Evolutionary conservation across 2,329 filamentous ascomycete species (phyloP).

Genomic region (Fusarium dlaminii): DNA sequence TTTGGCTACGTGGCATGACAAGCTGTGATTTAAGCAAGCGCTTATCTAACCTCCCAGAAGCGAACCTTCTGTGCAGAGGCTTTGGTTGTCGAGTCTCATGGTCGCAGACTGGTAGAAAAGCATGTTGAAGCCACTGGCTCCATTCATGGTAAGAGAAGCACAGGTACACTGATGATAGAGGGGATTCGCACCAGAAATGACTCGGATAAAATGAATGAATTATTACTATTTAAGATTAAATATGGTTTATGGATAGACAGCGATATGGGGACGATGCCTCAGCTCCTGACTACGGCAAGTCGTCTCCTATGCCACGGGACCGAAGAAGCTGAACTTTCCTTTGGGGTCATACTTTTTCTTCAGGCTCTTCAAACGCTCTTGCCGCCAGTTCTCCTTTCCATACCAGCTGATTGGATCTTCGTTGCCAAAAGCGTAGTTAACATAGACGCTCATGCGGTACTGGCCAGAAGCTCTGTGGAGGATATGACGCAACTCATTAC

Average conservation of each 20-base stretch:
- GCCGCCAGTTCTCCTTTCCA: slow-evolving; percentile 59
- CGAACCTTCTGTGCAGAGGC: not conserved
- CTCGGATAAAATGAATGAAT: not conserved
- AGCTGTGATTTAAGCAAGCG: accelerated
- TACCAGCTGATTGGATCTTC: slow-evolving; percentile 56
- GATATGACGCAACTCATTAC: slow-evolving; percentile 25
- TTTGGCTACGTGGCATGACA: too few relatives aligned
- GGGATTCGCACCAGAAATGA: accelerated
- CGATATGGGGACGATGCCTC: not conserved
- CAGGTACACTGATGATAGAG: not conserved
- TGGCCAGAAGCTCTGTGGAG: slow-evolving; percentile 21
- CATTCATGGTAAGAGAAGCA: not conserved
- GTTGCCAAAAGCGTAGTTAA: slow-evolving; percentile 63
- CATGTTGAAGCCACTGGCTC: not conserved
- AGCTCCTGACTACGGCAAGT: too few relatives aligned
- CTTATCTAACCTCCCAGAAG: not conserved
- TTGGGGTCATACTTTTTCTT: slow-evolving; percentile 61
- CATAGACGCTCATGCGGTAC: slow-evolving; percentile 43
- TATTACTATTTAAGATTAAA: not conserved
- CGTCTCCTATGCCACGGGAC: slow-evolving; percentile 44
- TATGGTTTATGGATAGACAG: not conserved
- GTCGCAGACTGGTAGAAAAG: not conserved
- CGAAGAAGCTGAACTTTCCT: slow-evolving; percentile 56
- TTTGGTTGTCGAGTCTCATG: not conserved
- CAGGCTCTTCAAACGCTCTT: slow-evolving; percentile 54